Conservation (phyloP, 164 flowering plant species). For the Liquidambar formosana region DNA sequence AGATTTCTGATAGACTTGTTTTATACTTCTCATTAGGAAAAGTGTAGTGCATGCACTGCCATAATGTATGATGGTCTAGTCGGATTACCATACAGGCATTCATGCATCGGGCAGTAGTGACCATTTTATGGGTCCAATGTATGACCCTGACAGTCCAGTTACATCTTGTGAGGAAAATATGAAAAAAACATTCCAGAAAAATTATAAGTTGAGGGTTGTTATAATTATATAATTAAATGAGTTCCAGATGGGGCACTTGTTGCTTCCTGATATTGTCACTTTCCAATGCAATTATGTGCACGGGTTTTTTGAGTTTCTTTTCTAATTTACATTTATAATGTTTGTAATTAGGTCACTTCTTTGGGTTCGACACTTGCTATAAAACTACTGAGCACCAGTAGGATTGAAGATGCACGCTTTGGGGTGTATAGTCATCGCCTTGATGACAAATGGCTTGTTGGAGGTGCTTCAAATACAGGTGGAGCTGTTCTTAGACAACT, state of each 20-base stretch:
- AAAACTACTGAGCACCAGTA: slow-evolving; percentile 75
- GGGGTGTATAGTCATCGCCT: slow-evolving; percentile 97
- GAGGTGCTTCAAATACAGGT: slow-evolving; percentile 96
- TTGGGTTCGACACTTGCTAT: slow-evolving; percentile 96
- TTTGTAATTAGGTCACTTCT: slow-evolving; percentile 69
- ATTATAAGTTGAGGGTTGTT: neutral
- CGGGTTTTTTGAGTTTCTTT: neutral
- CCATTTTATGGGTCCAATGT: neutral
- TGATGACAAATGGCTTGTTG: slow-evolving; percentile 96
- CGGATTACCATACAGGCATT: neutral
- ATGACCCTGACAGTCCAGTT: neutral
- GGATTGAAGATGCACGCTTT: slow-evolving; percentile 90
- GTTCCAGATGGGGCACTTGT: neutral
- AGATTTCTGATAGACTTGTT: slow-evolving; percentile 25
- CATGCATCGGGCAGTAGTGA: neutral
- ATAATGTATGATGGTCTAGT: neutral
- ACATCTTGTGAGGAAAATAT: neutral
- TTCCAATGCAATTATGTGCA: neutral
- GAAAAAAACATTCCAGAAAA: neutral
- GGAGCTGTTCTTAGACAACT: slow-evolving; percentile 81
- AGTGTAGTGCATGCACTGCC: neutral
- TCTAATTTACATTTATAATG: neutral
- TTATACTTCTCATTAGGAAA: neutral
- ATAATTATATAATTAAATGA: neutral
- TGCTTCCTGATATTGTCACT: neutral